A percentile compares a stretch with the other conserved stretches of the same genome.
These are phyloP conservation scores for Podospora tetraspora DNA, from an alignment of 495 filamentous ascomycete species.

Conservation along the genomic window DNA sequence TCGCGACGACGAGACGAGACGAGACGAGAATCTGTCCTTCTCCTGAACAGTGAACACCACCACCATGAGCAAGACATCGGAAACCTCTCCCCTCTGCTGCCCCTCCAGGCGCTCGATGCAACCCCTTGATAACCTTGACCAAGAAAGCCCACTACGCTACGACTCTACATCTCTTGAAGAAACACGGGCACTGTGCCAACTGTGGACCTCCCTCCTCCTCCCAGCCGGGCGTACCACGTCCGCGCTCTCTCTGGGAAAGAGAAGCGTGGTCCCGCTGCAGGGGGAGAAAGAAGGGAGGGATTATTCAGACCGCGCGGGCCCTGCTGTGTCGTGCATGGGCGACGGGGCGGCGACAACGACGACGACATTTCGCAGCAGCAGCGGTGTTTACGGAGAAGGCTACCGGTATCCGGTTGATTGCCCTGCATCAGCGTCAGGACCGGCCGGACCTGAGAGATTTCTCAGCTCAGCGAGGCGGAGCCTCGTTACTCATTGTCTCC, in stretches of 20 bases:
- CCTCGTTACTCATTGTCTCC: too few species aligned
- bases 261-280: neutral
- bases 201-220: neutral
- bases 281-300: neutral
- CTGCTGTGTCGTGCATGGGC: neutral
- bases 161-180: neutral
- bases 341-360: neutral
- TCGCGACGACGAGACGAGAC: too few species aligned
- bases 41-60: neutral
- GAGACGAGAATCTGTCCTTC: neutral
- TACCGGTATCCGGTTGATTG: neutral
- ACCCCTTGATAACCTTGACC: slow-evolving; percentile 9
- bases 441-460: neutral
- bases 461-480: neutral
- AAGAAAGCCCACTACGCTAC: neutral
- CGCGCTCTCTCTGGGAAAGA: neutral
- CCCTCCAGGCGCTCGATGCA: slow-evolving; percentile 4
- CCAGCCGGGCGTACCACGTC: neutral
- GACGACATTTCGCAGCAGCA: neutral
- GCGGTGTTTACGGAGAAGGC: neutral
- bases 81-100: neutral
- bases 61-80: neutral
- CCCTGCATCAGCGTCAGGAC: neutral
- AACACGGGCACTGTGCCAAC: neutral
- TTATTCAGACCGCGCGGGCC: slow-evolving; percentile 4